These are phyloP conservation scores for Boechera retrofracta DNA, from an alignment of 345 rosid genomes.

Conservation along the genomic window DNA sequence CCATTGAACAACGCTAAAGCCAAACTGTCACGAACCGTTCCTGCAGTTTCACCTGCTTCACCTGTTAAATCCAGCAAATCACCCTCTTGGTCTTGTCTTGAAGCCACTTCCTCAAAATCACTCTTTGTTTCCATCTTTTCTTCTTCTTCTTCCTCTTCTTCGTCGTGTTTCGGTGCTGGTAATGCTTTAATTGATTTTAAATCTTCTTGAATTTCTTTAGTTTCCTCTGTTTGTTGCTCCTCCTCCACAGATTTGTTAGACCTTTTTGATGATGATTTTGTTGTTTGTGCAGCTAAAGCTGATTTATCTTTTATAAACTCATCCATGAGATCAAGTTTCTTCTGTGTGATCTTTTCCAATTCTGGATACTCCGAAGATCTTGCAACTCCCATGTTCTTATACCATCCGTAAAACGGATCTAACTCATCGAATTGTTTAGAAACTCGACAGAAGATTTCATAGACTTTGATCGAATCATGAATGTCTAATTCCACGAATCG, in stretches of 20 bases:
- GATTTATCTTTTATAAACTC: conserved; percentile 76
- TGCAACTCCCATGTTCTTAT: conserved; percentile 66
- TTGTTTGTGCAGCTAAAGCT: conserved; percentile 49
- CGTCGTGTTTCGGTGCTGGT: conserved; percentile 53
- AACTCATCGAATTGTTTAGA: conserved; percentile 73
- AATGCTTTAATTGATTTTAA: conserved; percentile 57
- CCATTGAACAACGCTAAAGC: conserved; percentile 73
- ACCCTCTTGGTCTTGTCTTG: conserved; percentile 48
- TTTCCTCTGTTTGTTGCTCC: conserved; percentile 31
- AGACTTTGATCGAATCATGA: conserved; percentile 63
- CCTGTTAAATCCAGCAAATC: conserved; percentile 62
- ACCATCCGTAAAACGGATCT: conserved; percentile 69
- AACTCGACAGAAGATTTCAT: conserved; percentile 62
- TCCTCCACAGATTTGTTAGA: conserved; percentile 32
- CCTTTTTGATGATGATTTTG: conserved; percentile 23
- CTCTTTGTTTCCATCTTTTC: conserved; percentile 28
- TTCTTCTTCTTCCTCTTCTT: conserved; percentile 35
- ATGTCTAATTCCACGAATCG: conserved; percentile 76
- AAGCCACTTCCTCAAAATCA: conserved; percentile 26
- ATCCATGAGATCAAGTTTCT: conserved; percentile 80
- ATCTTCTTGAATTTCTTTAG: conserved; percentile 47
- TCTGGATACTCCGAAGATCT: conserved; percentile 84
- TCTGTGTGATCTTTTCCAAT: conserved; percentile 70
- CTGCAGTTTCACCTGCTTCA: conserved; percentile 38
- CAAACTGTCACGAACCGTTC: conserved; percentile 47